These are phyloP conservation scores for Exutisphaerella laricina DNA, from an alignment of 2,329 filamentous ascomycete species.

Conservation along the genomic window DNA sequence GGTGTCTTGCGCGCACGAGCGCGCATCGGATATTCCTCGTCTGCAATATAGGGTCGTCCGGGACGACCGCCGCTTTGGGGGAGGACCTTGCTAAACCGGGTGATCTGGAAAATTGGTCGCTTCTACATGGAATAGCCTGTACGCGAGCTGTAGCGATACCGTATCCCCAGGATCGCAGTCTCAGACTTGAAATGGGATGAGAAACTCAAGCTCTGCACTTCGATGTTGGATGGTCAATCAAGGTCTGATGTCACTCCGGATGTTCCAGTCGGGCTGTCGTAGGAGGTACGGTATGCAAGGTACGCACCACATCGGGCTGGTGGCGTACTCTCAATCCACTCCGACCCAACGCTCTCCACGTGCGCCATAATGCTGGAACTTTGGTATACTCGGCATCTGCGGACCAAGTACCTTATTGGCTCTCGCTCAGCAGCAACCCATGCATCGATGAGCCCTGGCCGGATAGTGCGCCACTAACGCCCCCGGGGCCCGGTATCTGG, in stretches of 20 bases:
- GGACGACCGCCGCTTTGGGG: not conserved
- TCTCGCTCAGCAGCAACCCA: conserved; percentile 5
- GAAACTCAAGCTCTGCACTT: conserved; percentile 8
- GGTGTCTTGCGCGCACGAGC: not conserved
- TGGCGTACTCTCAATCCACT: conserved; percentile 5
- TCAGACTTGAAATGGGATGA: not conserved
- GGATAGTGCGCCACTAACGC: conserved; percentile 10
- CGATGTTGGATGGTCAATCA: conserved; percentile 8
- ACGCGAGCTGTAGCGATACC: conserved; percentile 1
- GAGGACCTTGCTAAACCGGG: not conserved
- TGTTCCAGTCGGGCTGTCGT: conserved; percentile 17
- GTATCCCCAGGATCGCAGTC: not conserved
- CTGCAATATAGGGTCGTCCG: not conserved
- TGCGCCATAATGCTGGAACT: conserved; percentile 11
- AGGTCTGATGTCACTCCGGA: conserved; percentile 15
- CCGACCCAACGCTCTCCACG: conserved; percentile 14
- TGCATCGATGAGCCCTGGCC: conserved; percentile 13
- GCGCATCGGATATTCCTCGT: conserved; percentile 7
- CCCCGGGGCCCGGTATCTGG: conserved; percentile 7
- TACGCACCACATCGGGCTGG: no score
- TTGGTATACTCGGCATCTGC: conserved; percentile 12
- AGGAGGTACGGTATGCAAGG: not conserved
- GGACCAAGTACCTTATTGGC: conserved; percentile 6
- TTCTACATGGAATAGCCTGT: conserved; percentile 7
- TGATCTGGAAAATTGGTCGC: conserved; percentile 1